Evolutionary conservation across 2,329 filamentous ascomycete species (phyloP).

Genomic region (Teratosphaeria gauchensis): DNA sequence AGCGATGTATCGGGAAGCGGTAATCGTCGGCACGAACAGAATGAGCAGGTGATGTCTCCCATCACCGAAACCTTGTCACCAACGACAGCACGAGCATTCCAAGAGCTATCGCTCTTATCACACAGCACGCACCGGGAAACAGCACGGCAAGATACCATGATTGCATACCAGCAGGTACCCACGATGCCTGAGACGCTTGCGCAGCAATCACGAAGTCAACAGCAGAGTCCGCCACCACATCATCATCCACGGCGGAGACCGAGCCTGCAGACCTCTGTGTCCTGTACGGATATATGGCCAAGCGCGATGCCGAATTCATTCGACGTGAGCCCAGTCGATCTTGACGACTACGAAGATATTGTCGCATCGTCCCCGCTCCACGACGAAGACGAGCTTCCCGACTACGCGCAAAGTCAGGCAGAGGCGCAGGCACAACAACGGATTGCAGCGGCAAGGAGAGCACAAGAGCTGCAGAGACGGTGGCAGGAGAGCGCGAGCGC

Average conservation of each 20-base stretch:
- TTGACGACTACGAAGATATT: slow-evolving; percentile 6
- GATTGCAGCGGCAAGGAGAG: slow-evolving; percentile 33
- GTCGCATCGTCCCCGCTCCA: slow-evolving; percentile 8
- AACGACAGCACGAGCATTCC: slow-evolving; percentile 16
- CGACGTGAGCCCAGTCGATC: not conserved
- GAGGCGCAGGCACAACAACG: slow-evolving; percentile 33
- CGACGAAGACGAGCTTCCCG: slow-evolving; percentile 34
- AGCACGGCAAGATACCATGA: not conserved
- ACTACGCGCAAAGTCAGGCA: slow-evolving; percentile 40
- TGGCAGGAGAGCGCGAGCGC: slow-evolving; percentile 27
- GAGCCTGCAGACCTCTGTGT: slow-evolving; percentile 2
- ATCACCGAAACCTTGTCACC: slow-evolving; percentile 14
- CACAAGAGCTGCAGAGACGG: slow-evolving; percentile 35
- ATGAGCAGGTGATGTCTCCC: slow-evolving; percentile 8
- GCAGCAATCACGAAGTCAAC: not conserved
- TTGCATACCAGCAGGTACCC: slow-evolving; percentile 7
- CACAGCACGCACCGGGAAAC: not conserved
- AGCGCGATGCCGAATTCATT: not conserved
- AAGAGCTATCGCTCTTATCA: slow-evolving; percentile 5
- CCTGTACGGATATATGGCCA: slow-evolving; percentile 14
- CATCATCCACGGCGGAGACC: slow-evolving; percentile 1
- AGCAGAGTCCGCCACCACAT: not conserved
- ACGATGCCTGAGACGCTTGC: slow-evolving; percentile 12
- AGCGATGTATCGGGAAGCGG: not conserved
- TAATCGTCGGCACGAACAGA: not conserved